These are phyloP conservation scores for Neofusicoccum laricinum DNA, from an alignment of 2,329 filamentous ascomycete species.

Conservation along the genomic window DNA sequence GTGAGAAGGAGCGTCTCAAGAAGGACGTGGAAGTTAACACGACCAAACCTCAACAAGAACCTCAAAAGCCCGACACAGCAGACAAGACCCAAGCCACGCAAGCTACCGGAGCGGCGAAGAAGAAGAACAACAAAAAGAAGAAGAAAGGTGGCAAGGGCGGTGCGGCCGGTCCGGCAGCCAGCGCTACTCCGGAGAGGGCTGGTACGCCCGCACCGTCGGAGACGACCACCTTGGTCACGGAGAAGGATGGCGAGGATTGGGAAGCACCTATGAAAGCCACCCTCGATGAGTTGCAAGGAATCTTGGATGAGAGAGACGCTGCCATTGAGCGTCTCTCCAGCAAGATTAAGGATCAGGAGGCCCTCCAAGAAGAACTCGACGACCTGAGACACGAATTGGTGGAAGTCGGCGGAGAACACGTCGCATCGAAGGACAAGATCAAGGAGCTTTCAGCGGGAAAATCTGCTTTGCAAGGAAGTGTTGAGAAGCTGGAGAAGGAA, in stretches of 20 bases:
- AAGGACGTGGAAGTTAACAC: constrained; percentile 14
- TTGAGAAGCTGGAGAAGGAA: constrained; percentile 69
- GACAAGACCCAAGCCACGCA: constrained; percentile 75
- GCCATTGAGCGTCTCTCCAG: constrained; percentile 70
- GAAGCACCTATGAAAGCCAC: constrained; percentile 1
- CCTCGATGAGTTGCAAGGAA: constrained; percentile 31
- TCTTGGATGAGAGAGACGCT: constrained; percentile 56
- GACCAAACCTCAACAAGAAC: constrained; percentile 18
- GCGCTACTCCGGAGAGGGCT: constrained; percentile 17
- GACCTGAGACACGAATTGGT: constrained; percentile 76
- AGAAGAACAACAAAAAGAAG: constrained; percentile 82
- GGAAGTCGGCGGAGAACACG: constrained; percentile 76
- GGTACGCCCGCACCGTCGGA: constrained; percentile 28
- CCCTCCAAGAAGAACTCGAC: constrained; percentile 81
- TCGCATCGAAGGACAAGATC: constrained; percentile 73
- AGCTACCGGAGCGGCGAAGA: constrained; percentile 65
- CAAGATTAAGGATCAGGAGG: constrained; percentile 72
- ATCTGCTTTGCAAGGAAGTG: constrained; percentile 59
- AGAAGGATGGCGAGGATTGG: constrained; percentile 24
- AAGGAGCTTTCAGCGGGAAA: constrained; percentile 71
- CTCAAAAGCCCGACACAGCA: constrained; percentile 25
- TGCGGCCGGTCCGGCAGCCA: constrained; percentile 14
- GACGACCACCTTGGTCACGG: constrained; percentile 16
- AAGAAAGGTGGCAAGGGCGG: constrained; percentile 63
- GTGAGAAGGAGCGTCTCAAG: constrained; percentile 37